phyloP scores from a whole-genome alignment of 2,329 filamentous ascomycete genomes.

The Apiospora aurea region DNA sequence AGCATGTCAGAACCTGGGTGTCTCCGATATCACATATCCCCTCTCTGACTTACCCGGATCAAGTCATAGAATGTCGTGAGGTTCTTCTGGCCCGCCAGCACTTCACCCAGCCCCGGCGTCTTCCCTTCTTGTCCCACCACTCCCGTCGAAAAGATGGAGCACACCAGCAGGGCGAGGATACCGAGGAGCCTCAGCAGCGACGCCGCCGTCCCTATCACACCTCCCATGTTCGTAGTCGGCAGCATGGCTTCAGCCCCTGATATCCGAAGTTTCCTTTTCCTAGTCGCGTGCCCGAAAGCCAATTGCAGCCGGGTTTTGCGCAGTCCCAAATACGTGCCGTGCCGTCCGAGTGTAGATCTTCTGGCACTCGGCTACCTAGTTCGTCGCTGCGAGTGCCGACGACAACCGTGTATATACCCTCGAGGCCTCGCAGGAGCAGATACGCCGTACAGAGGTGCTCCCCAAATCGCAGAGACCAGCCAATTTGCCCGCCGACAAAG shows the following conservation, averaged over 20 bases:
- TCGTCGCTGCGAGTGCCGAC: neutral
- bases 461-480: neutral
- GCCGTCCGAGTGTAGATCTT: neutral
- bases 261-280: neutral
- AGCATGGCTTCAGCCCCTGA: neutral
- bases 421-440: neutral
- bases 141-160: neutral
- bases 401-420: neutral
- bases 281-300: neutral
- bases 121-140: conserved; percentile 24
- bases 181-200: neutral
- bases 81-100: conserved; percentile 49
- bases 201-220: neutral
- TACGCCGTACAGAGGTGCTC: neutral
- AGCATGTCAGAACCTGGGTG: neutral
- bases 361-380: neutral
- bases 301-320: neutral
- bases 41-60: conserved; percentile 45
- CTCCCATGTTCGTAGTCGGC: neutral
- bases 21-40: neutral
- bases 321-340: neutral
- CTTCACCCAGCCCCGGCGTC: conserved; percentile 46
- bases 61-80: conserved; percentile 53
- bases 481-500: neutral
- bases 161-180: neutral